Base-by-base conservation (phyloP, 2,329 filamentous ascomycete species). In the Bipolaris sorokiniana region DNA sequence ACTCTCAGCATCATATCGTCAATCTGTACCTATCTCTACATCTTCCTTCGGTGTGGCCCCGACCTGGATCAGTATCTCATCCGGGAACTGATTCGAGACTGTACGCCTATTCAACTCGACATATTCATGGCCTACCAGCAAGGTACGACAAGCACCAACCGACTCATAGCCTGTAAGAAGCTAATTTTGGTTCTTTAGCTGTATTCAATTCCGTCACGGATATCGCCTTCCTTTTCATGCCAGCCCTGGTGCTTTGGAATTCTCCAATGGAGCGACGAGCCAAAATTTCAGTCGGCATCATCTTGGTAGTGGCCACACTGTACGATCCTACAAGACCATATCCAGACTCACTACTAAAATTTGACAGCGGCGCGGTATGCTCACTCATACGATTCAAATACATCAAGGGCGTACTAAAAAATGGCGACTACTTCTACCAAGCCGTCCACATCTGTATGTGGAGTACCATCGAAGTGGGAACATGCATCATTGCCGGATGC, bases 221-320 rank as follows among this genome's bases (percentile, higher is more conserved):
- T 41, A 58, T 70, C 10, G 52, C 73, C 2, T 75, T 76, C 20
- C 59, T 71, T 3, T 15, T 61, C 6, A 54, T 77, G 3, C 74
- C 75, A 0, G 76, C 83, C 2, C 77, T 81, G 34, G 71, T 89
- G 1, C 77, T 88, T 2, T 83, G 79, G 76, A 80, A 82, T 31
- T 70, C 86, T 38, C 82, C 85, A 56, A 86, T 88, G 81, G 79
- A 81, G 44, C 64, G 64, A 11, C 78, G 77, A 48, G 80, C 80
- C 2, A 88, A 87, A 65, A 38, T 81, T 9, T 82, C 83, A 0
- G 74, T 87, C 22, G 80, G 82, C 11, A 75, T 80, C 16, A 79
- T 88, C 37, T 73, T 88, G 54, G 78, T 78, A 7, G 77, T 88
- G 69, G 74, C 68, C 36, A 65, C 73, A 23, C 52, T 71, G 72